Evolutionary conservation across 2,329 filamentous ascomycete genomes (phyloP).

Genomic region (Chaetomiaceae sp.): DNA sequence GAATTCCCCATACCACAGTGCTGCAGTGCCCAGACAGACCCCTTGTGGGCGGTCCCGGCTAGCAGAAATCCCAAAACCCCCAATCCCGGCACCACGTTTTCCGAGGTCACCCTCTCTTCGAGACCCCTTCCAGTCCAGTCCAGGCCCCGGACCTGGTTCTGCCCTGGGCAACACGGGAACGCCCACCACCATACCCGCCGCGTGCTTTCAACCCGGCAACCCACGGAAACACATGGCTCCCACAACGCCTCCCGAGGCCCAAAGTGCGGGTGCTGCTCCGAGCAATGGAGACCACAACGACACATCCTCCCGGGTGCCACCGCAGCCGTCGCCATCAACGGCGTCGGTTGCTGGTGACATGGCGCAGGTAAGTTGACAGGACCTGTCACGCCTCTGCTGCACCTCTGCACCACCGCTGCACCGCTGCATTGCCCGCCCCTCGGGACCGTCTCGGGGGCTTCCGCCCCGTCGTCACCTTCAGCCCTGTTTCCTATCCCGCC

Average conservation of each 20-base stretch:
- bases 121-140: not conserved
- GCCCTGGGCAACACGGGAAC: too few relatives aligned
- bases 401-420: too few relatives aligned
- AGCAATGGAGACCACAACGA: not conserved
- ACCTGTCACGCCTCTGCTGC: not conserved
- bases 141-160: too few relatives aligned
- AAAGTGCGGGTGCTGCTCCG: not conserved
- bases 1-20: too few relatives aligned
- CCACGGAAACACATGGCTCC: slow-evolving; percentile 3
- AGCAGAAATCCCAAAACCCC: too few relatives aligned
- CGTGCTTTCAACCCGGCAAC: too few relatives aligned
- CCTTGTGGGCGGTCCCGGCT: too few relatives aligned
- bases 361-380: slow-evolving; percentile 19
- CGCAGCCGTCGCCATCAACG: slow-evolving; percentile 9
- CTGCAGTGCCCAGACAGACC: too few relatives aligned
- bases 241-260: not conserved
- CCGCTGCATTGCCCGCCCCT: not conserved
- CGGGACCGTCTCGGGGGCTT: not conserved
- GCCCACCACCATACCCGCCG: too few relatives aligned
- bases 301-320: not conserved
- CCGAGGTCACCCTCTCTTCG: not conserved
- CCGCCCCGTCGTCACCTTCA: slow-evolving; percentile 10
- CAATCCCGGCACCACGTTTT: not conserved
- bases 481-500: slow-evolving; percentile 8
- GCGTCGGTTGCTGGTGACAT: slow-evolving; percentile 18